Evolutionary conservation across 208 protist genomes (phyloP), one percentile per base, ranked within the genome.

Genomic region (Tritrichomonas foetus): DNA sequence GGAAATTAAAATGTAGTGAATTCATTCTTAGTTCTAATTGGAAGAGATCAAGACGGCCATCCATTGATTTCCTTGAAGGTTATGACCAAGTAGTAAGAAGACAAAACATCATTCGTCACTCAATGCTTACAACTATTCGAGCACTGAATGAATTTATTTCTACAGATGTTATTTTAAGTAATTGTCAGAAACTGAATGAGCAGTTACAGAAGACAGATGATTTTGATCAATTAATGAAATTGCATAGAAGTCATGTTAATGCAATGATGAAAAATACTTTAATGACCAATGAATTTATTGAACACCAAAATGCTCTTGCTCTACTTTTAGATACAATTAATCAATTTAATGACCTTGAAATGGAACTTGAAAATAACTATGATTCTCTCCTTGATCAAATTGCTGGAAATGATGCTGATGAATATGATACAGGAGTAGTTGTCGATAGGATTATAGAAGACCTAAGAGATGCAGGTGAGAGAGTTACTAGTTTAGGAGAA

Each of bases 81-180:
- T 82, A 47, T 14, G 41, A 47, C n/a, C n/a, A 14, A 82, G 33
- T 50, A 39, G 41, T 16, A 82, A 30, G 22, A 82, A 82, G 3
- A 50, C 41, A 47, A 22, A 47, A 53, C 39, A 82, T 25, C 50
- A 30, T n/a, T 30, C 74, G 8, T 50, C 41, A 50, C 25, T 36
- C 74, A 30, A 82, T 82, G 33, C 30, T 82, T 20, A 82, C 30
- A 20, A 50, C 74, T 8, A 50, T 82, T 39, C 47, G 74, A 82
- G 33, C 78, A 20, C 33, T 89, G 0, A 53, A 44, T 55, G 78
- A 89, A 36, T 89, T 89, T 27, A 39, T 89, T 20, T 53, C 78
- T 13, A 89, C 47, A 39, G 78, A 89, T 57, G 78, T 89, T 13
- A 89, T 89, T n/a, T 30, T 69, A 69, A 61, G 53, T 61, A 89